Evolutionary conservation across 345 rosid genomes (phyloP).

Genomic region (Pistacia atlantica): DNA sequence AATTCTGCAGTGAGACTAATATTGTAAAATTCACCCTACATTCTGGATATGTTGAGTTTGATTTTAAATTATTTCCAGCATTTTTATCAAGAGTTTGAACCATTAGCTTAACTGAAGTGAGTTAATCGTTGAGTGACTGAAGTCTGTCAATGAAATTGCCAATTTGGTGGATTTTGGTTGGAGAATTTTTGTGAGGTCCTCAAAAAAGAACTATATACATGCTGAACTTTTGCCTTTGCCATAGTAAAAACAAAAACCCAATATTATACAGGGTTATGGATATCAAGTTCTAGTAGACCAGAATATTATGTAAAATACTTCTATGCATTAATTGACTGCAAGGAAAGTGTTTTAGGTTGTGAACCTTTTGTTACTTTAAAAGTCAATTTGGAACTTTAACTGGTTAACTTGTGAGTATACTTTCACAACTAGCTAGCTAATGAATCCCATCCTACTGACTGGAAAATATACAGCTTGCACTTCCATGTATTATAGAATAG

Average conservation of each 20-base stretch:
- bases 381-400: neutral
- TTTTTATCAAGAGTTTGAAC: neutral
- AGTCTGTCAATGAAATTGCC: neutral
- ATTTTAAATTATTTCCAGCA: neutral
- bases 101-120: constrained; percentile 1
- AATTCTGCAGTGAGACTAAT: neutral
- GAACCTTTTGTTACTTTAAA: neutral
- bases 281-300: neutral
- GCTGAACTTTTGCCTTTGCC: neutral
- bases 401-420: neutral
- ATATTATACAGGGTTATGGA: no score
- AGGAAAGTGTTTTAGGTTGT: neutral
- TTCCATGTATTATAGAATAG: neutral
- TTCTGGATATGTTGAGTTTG: neutral
- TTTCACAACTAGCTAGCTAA: neutral
- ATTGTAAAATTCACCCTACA: neutral
- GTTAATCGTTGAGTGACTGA: neutral
- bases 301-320: neutral
- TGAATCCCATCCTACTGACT: neutral
- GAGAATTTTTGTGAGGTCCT: neutral
- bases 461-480: neutral
- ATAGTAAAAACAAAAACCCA: no score
- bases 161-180: neutral
- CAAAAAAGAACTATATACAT: no score
- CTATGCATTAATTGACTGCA: neutral